phyloP scores from a whole-genome alignment of 768 basidiomycete species.

The Piloderma croceum region DNA sequence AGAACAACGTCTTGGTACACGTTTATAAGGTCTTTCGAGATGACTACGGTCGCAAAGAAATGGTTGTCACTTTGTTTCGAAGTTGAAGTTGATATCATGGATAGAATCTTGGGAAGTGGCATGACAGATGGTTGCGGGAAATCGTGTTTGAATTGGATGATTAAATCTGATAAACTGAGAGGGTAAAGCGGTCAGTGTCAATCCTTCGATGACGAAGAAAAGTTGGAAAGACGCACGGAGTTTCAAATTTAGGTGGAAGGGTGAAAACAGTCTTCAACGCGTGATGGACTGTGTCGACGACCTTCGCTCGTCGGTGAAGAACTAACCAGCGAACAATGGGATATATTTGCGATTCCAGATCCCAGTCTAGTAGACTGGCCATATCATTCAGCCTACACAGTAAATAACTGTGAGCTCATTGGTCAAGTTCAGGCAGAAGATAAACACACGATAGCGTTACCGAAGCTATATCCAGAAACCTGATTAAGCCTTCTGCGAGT shows the following conservation, averaged over 20 bases:
- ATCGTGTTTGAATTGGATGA: slow-evolving; percentile 51
- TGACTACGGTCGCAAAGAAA: slow-evolving; percentile 77
- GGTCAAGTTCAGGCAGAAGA: neutral
- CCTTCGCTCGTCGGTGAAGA: slow-evolving; percentile 81
- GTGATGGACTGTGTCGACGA: slow-evolving; percentile 79
- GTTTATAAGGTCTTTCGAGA: slow-evolving; percentile 57
- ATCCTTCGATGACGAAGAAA: slow-evolving; percentile 1
- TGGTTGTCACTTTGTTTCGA: slow-evolving; percentile 62
- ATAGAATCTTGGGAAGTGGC: slow-evolving; percentile 66
- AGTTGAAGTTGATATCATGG: slow-evolving; percentile 65
- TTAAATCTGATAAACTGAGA: slow-evolving; percentile 48
- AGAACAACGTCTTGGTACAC: slow-evolving; percentile 77
- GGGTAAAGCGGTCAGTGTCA: slow-evolving; percentile 4
- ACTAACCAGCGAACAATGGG: slow-evolving; percentile 92
- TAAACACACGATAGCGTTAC: slow-evolving; percentile 69
- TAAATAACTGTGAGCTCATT: neutral
- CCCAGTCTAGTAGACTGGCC: slow-evolving; percentile 77
- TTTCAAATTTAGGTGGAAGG: slow-evolving; percentile 58
- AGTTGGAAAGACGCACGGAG: slow-evolving; percentile 44
- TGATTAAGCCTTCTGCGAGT: slow-evolving; percentile 65
- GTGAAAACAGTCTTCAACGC: slow-evolving; percentile 80
- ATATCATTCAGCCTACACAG: slow-evolving; percentile 71
- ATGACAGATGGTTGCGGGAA: slow-evolving; percentile 62
- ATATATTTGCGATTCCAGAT: slow-evolving; percentile 75
- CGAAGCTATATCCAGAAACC: slow-evolving; percentile 68